phyloP scores from a whole-genome alignment of 495 filamentous ascomycete species.

The Usnea hakonensis region DNA sequence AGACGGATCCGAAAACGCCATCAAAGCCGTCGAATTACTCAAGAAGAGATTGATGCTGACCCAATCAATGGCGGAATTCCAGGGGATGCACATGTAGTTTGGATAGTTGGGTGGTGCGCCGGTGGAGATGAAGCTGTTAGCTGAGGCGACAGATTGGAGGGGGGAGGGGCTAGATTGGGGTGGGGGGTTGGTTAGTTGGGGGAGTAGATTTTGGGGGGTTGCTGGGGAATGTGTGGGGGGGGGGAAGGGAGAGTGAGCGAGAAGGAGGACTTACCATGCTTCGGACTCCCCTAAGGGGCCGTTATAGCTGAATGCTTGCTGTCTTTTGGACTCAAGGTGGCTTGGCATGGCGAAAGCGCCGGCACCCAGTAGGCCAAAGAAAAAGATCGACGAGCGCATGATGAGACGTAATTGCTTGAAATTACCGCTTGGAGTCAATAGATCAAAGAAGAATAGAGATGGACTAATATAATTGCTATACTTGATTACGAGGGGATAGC shows the following conservation, averaged over 20 bases:
- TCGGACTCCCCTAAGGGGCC: background rate
- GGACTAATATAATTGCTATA: background rate
- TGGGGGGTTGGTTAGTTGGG: background rate
- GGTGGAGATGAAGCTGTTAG: background rate
- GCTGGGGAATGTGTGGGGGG: background rate
- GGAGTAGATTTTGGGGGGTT: too few species aligned
- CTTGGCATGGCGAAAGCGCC: background rate
- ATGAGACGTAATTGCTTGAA: background rate
- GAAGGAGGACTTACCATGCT: background rate
- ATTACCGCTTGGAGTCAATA: background rate
- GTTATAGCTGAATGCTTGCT: background rate
- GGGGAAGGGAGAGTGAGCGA: background rate
- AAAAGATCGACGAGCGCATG: background rate
- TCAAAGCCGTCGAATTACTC: background rate
- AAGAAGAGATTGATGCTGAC: background rate
- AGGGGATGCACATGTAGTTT: background rate
- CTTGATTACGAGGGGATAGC: background rate
- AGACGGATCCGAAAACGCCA: background rate
- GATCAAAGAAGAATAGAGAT: background rate
- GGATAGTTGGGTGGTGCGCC: background rate
- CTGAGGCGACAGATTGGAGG: too few species aligned
- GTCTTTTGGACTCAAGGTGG: background rate
- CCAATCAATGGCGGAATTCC: background rate
- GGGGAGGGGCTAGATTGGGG: background rate
- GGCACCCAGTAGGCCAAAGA: background rate